Base-by-base conservation (phyloP, 2,329 filamentous ascomycete species). In the Pseudopithomyces maydicus region DNA sequence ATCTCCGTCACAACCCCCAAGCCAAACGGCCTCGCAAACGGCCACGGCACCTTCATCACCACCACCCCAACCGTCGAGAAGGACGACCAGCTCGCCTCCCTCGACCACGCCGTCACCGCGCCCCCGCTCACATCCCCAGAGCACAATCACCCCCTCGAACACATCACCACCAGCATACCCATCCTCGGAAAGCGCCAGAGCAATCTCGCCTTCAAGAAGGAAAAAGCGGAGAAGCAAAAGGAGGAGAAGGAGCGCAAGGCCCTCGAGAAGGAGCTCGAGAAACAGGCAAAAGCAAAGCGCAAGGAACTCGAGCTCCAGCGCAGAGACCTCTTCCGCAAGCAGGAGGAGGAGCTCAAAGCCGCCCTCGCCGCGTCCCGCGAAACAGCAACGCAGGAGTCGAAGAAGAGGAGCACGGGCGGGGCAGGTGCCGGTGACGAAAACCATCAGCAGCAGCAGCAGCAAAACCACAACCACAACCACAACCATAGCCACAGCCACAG, bases 61-160 rank as follows among this genome's bases (percentile, higher is more conserved):
- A 63, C 70, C 7, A 79, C 78, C 14, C 77, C 74, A 46, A 75
- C 68, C 46, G 70, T 62, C 63, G 82, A 75, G 75, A 78, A 71
- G 66, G 79, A 65, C 68, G 82, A 76, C 56, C 77, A 72, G 49
- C 84, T 88, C 67, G 79, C 81, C 11, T 84, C 79, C 23, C 79
- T 94, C 7, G 85, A 88, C 20, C 88, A 91, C 66, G 85, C 87
- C 8, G 80, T 82, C 20, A 90, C 90, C 1, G 86, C 88, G 1
- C 70, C 72, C 39, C 62, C 77, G n/a, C 72, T 76, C 11, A 71
- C 74, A 36, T 68, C 74, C 48, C 67, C 53, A 61, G 67, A 72
- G 29, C 63, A 73, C 43, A 65, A 65, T 22, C 29, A 26, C n/a
- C 65, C 71, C 11, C 66, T 74, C 38, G 71, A 77, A 35, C 70